Evolutionary conservation across 2,329 filamentous ascomycete genomes (phyloP), one percentile per base, ranked within the genome.

Genomic region (Sphaerulina populicola): DNA sequence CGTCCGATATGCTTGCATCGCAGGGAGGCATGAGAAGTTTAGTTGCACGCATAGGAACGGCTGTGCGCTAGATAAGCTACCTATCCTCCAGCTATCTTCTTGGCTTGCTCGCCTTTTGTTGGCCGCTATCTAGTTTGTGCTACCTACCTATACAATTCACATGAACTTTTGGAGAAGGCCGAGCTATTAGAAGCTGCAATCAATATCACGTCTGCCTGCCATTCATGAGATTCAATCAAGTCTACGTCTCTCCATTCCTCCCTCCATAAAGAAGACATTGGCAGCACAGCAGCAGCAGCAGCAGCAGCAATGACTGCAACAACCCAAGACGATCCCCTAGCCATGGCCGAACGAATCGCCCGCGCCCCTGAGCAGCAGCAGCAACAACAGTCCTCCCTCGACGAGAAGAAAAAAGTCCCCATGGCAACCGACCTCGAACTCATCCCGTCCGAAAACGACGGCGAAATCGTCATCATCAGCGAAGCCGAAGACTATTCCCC

Each of bases 401-500:
- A 50, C 15, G 55, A 53, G 31, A 53, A 55, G 43, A 57, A 57
- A 27, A 57, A 57, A 21, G n/a, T 23, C 9, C 23, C 46, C 2
- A 10, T 54, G 6, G n/a, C 50, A 14, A 53, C 51, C 8, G 51
- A 56, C 33, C 49, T 55, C 6, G 53, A 54, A 35, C 43, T 52
- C 1, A 21, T 48, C 3, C 35, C 45, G 0, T 58, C 56, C 7
- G 48, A 54, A 15, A 49, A 54, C 21, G 52, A 57, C n/a, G 51
- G 56, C 18, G 40, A 55, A 27, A 51, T 55, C 47, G 51, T 57
- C 10, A 45, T 58, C 4, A 52, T 61, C 29, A 44, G 44, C 8
- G 59, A 61, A 18, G 39, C 54, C 18, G 18, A 18, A 1, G 59
- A 62, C 11, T 72, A 63, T 33, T 58, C 57, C 1, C 55, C 59